Conservation (phyloP, 768 basidiomycete genomes). For the Dendrothele bispora region DNA sequence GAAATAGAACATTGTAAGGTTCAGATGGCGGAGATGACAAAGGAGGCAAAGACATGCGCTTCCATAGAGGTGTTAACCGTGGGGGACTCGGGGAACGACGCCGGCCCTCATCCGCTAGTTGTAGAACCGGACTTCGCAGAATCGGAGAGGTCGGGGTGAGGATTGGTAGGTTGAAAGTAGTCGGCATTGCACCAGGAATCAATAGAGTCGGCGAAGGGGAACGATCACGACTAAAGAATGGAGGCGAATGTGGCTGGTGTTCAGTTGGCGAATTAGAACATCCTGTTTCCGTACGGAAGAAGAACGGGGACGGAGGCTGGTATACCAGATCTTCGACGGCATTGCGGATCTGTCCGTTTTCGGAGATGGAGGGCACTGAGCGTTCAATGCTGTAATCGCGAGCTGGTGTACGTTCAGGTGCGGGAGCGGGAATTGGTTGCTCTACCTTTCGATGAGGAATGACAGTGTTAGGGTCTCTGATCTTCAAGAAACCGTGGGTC, state of each 20-base stretch:
- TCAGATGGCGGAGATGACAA: no score
- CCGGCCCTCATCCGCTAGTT: no score
- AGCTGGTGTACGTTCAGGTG: no score
- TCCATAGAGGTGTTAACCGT: conserved; percentile 5
- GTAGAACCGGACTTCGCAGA: not conserved
- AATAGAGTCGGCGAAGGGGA: conserved; percentile 13
- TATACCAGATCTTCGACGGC: conserved; percentile 9
- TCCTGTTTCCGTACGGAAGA: conserved; percentile 19
- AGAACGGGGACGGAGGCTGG: conserved; percentile 19
- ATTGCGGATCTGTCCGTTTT: conserved; percentile 13
- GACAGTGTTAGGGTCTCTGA: conserved; percentile 51
- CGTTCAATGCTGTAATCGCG: no score
- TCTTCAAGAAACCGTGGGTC: conserved; percentile 74
- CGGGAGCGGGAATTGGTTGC: not conserved
- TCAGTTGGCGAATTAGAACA: conserved; percentile 14
- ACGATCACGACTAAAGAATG: conserved; percentile 2
- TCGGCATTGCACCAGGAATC: conserved; percentile 19
- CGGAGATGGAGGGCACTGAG: not conserved
- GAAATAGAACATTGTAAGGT: no score
- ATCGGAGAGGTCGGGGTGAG: conserved; percentile 8
- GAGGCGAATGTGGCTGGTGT: conserved; percentile 1
- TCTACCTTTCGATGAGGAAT: no score
- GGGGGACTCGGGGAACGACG: not conserved
- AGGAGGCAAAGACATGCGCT: not conserved
- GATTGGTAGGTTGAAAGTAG: conserved; percentile 2